Evolutionary conservation across 108 stramenopile species (phyloP).

Genomic region (Skeletonema costatum): DNA sequence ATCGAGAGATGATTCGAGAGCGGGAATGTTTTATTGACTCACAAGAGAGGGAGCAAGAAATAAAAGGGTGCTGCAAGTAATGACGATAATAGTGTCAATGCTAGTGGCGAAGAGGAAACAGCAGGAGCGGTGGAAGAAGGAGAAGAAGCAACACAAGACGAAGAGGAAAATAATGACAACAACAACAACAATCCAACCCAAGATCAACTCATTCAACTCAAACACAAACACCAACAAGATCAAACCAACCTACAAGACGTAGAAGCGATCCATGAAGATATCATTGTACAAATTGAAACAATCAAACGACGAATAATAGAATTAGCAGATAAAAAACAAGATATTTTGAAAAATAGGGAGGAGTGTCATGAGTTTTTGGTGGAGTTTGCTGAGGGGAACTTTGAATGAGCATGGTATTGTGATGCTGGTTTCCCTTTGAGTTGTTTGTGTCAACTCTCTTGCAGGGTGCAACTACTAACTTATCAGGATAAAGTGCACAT

Average conservation of each 20-base stretch:
- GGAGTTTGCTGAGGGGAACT: conserved; percentile 1
- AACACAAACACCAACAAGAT: neutral
- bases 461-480: no score
- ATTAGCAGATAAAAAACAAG: neutral
- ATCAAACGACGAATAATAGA: neutral
- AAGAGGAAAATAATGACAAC: neutral
- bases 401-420: neutral
- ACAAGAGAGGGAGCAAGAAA: neutral
- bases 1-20: conserved; percentile 1
- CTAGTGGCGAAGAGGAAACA: no score
- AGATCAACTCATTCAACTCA: neutral
- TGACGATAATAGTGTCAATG: neutral
- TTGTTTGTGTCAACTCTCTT: no score
- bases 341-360: conserved; percentile 1
- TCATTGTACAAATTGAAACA: conserved; percentile 3
- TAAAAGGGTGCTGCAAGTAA: neutral
- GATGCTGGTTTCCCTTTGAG: no score
- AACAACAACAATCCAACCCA: neutral
- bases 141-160: neutral
- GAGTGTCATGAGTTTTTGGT: conserved; percentile 1
- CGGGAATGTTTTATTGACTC: neutral
- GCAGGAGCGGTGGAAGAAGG: neutral
- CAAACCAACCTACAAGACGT: neutral
- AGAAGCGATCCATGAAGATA: neutral
- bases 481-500: no score